Evolutionary conservation across 2,329 filamentous ascomycete genomes (phyloP), one percentile per base, ranked within the genome.

Genomic region (Davidsoniella australis): DNA sequence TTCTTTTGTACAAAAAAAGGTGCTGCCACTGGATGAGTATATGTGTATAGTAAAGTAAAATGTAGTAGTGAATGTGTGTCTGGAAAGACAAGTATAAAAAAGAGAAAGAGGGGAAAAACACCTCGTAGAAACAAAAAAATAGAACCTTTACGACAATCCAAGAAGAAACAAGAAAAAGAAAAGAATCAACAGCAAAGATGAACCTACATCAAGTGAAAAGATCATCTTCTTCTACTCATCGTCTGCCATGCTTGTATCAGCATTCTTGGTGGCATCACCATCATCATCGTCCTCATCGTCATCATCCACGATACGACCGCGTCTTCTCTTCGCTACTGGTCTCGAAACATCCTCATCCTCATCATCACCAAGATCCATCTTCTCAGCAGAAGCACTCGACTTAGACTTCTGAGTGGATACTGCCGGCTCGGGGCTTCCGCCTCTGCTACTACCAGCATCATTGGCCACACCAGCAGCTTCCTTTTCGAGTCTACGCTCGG

Each of bases 241-340:
- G 33, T 51, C 49, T 8, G 40, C 49, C 49, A 51, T 51, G 24
- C 40, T 51, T 18, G 41, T 51, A 42, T 51, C 49, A 12, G 29
- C 49, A 12, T 33, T 33, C 10, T 24, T 33, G 6, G 41, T n/a
- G 5, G 20, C 62, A 23, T 59, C 63, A 1, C 60, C 64, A 16
- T 60, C 64, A 17, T 66, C 67, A 3, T 73, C 70, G 5, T 72
- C 72, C 45, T 75, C 72, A 45, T 76, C 72, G 46, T 75, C 71
- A 42, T 53, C 51, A 38, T 71, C 64, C 17, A 69, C 71, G 41
- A 73, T 65, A 36, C 73, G 64, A 16, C 66, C 61, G 48, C 72
- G 66, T 47, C 51, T 49, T 41, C 47, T 49, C 61, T 69, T 73
- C 48, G 59, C 59, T 56, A 64, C 63, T 54, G 64, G 63, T 47